A percentile compares a stretch with the other conserved stretches of the same genome.
Conservation (phyloP, 176 grass and related monocot species). For the Paspalum vaginatum region DNA sequence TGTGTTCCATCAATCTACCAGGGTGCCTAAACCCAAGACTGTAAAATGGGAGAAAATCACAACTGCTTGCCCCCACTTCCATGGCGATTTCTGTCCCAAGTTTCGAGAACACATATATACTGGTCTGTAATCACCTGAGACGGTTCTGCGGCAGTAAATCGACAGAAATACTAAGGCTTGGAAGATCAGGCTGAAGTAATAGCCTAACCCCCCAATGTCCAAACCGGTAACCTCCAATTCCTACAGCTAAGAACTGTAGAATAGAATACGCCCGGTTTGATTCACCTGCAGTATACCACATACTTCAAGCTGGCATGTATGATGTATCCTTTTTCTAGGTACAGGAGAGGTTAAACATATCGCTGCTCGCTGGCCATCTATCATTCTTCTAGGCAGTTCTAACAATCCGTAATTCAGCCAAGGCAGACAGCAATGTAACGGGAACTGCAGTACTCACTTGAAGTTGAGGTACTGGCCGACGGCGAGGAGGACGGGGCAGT, state of each 20-base stretch:
- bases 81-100: neutral
- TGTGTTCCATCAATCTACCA: neutral
- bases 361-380: neutral
- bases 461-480: slow-evolving; percentile 88
- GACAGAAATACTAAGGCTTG: neutral
- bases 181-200: neutral
- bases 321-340: neutral
- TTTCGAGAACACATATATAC: neutral
- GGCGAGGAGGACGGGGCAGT: slow-evolving; percentile 61
- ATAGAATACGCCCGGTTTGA: neutral
- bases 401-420: neutral
- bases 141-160: neutral
- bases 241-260: slow-evolving; percentile 3
- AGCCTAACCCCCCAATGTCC: neutral
- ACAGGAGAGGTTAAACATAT: neutral
- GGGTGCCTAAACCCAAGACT: neutral
- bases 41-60: neutral
- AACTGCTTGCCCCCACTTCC: neutral
- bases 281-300: neutral
- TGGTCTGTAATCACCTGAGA: neutral
- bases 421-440: neutral
- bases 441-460: slow-evolving; percentile 62
- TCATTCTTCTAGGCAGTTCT: no score
- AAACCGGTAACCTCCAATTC: slow-evolving; percentile 2
- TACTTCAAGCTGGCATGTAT: neutral